Percentiles rank a stretch among this genome's conserved stretches.
Conservation (phyloP, 2,329 filamentous ascomycete species). For the Aspergillus neoniger region DNA sequence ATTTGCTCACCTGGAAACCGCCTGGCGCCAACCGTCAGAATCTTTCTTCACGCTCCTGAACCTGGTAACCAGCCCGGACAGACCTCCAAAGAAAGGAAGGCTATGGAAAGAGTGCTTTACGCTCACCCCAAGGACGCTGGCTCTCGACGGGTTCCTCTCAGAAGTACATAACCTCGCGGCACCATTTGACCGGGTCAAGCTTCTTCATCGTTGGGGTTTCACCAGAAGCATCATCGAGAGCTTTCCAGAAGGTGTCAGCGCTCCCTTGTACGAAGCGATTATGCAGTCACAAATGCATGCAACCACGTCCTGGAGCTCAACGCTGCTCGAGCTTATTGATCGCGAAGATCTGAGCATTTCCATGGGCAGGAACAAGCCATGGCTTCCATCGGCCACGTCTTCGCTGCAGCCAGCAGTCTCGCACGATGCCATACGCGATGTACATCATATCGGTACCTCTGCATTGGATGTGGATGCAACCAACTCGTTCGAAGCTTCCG, state of each 20-base stretch:
- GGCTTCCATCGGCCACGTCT: slow-evolving; percentile 29
- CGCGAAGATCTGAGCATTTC: slow-evolving; percentile 77
- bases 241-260: slow-evolving; percentile 79
- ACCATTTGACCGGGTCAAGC: slow-evolving; percentile 67
- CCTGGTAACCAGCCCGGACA: slow-evolving; percentile 42
- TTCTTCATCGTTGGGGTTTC: slow-evolving; percentile 71
- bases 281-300: slow-evolving; percentile 81
- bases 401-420: slow-evolving; percentile 51
- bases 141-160: slow-evolving; percentile 69
- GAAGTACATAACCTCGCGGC: slow-evolving; percentile 53
- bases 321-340: slow-evolving; percentile 73
- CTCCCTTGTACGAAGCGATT: slow-evolving; percentile 80
- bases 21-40: slow-evolving; percentile 33
- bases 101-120: slow-evolving; percentile 41
- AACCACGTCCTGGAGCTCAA: slow-evolving; percentile 71
- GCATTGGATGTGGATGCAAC: slow-evolving; percentile 51
- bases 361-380: slow-evolving; percentile 52
- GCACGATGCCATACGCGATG: slow-evolving; percentile 71
- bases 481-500: slow-evolving; percentile 71
- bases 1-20: slow-evolving; percentile 56
- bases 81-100: slow-evolving; percentile 31
- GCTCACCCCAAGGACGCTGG: slow-evolving; percentile 66
- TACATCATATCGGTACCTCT: slow-evolving; percentile 69
- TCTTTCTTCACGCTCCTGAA: slow-evolving; percentile 56
- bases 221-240: slow-evolving; percentile 68